These are phyloP conservation scores for Castanospermum australe DNA, from an alignment of 306 rosid species.

Conservation along the genomic window DNA sequence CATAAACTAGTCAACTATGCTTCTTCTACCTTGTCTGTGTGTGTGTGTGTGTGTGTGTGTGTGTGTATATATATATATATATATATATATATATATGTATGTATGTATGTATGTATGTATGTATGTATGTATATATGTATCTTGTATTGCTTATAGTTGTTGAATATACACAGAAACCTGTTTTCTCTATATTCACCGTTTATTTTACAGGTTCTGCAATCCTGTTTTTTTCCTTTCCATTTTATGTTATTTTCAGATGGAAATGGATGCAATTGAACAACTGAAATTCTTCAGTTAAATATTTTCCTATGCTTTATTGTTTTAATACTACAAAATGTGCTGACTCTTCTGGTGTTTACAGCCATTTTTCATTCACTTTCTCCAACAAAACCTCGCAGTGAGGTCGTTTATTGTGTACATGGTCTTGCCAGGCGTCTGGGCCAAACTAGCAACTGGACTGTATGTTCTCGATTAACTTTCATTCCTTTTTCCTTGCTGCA, in stretches of 20 bases:
- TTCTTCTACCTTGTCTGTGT: not conserved
- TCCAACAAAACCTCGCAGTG: conserved; percentile 77
- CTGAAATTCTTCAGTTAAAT: not conserved
- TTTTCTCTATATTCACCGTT: not conserved
- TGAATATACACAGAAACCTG: not conserved
- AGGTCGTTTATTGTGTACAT: conserved; percentile 76
- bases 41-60: too few species aligned
- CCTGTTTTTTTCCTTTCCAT: not conserved
- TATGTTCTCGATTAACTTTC: conserved; percentile 35
- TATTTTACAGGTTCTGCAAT: not conserved
- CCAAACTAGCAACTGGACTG: conserved; percentile 75
- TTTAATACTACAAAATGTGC: not conserved
- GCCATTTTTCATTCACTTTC: conserved; percentile 79
- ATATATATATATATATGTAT: too few species aligned
- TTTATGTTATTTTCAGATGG: not conserved
- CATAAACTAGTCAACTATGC: not conserved
- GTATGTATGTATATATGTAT: too few species aligned
- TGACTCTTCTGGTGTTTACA: conserved; percentile 40
- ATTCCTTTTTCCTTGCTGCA: not conserved
- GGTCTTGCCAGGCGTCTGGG: conserved; percentile 60
- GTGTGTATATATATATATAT: too few species aligned
- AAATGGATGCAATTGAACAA: not conserved
- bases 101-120: too few species aligned
- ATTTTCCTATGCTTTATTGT: not conserved
- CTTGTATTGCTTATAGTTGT: not conserved